A percentile compares a stretch with the other conserved stretches of the same genome.
These are phyloP conservation scores for Malassezia globosa DNA, from an alignment of 1,284 basidiomycete genomes.

Conservation along the genomic window DNA sequence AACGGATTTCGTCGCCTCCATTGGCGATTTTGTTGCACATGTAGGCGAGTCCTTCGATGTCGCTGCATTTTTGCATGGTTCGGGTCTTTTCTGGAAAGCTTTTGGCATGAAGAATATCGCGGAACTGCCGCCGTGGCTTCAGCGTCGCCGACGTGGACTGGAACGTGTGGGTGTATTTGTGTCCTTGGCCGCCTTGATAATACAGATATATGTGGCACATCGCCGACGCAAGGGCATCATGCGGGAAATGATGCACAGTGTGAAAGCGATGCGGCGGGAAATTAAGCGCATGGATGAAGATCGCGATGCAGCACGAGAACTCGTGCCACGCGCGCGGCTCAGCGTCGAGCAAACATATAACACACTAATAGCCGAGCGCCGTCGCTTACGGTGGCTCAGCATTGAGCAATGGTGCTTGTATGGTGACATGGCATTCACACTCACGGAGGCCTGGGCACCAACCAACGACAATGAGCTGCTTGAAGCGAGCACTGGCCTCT, in stretches of 20 bases:
- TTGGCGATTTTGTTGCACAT: conserved; percentile 7
- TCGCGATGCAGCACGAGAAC: not conserved
- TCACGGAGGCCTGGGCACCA: conserved; percentile 24
- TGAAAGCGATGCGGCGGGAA: conserved; percentile 6
- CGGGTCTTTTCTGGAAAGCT: conserved; percentile 30
- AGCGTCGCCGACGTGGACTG: conserved; percentile 24
- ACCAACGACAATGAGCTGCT: conserved; percentile 24
- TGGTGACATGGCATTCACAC: conserved; percentile 22
- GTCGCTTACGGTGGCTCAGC: conserved; percentile 13
- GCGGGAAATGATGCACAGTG: not conserved
- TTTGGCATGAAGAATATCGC: conserved; percentile 20
- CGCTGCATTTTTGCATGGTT: conserved; percentile 23
- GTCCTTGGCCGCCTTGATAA: conserved; percentile 21
- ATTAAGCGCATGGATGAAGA: conserved; percentile 4
- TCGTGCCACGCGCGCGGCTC: not conserved
- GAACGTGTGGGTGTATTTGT: conserved; percentile 30
- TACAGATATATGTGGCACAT: conserved; percentile 9
- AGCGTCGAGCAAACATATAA: not conserved
- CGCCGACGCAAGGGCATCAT: not conserved
- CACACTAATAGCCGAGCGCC: not conserved
- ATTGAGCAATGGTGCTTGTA: conserved; percentile 14
- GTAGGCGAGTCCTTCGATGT: conserved; percentile 31
- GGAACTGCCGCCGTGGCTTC: conserved; percentile 11
- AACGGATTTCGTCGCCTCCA: conserved; percentile 1
- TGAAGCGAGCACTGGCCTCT: conserved; percentile 22